Evolutionary conservation across 768 basidiomycete species (phyloP).

Genomic region (Phylloporus scabripes): DNA sequence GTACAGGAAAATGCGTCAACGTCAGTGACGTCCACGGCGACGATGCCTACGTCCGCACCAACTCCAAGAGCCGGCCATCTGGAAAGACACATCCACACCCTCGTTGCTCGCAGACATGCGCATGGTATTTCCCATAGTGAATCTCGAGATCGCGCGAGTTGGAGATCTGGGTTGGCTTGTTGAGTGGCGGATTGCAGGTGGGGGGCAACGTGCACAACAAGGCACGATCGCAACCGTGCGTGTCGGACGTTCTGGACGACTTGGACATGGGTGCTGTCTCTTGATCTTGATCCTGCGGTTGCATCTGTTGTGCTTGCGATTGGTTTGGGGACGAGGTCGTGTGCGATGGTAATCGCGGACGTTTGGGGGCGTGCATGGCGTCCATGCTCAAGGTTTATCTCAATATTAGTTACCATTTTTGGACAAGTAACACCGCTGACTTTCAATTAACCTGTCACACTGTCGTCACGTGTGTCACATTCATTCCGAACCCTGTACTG

Average conservation of each 20-base stretch:
- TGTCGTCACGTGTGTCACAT: constrained; percentile 12
- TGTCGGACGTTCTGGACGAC: constrained; percentile 27
- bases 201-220: constrained; percentile 75
- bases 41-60: constrained; percentile 48
- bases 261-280: constrained; percentile 28
- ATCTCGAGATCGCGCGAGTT: constrained; percentile 67
- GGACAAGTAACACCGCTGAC: constrained; percentile 13
- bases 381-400: not conserved
- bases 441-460: constrained; percentile 16
- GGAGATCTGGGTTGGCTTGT: constrained; percentile 55
- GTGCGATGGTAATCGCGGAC: constrained; percentile 31
- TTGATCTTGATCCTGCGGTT: constrained; percentile 9
- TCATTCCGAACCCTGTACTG: not conserved
- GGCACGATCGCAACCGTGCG: constrained; percentile 29
- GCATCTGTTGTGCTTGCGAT: not conserved
- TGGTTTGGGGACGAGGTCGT: constrained; percentile 15
- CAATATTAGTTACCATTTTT: not conserved
- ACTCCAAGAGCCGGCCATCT: constrained; percentile 66
- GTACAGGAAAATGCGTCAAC: not conserved
- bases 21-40: constrained; percentile 4
- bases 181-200: constrained; percentile 60
- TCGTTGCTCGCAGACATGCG: constrained; percentile 69
- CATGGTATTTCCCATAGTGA: constrained; percentile 81
- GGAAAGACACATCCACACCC: constrained; percentile 82
- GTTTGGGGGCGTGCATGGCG: constrained; percentile 28